Evolutionary conservation across 2,329 filamentous ascomycete genomes (phyloP).

Genomic region (Arthrobotrys conoides): DNA sequence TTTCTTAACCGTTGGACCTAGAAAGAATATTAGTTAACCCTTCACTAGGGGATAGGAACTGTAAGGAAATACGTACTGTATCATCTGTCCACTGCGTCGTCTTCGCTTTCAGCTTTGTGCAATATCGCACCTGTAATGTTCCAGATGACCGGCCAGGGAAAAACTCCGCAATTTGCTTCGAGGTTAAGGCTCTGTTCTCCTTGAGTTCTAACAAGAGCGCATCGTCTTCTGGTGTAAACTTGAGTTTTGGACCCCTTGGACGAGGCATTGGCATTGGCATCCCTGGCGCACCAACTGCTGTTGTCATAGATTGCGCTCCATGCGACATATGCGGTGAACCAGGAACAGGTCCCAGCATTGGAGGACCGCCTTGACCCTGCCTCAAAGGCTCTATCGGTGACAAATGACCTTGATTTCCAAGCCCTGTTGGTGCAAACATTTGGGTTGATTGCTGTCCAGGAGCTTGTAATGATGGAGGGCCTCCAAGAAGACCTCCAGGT

Average conservation of each 20-base stretch:
- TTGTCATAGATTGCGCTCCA: conserved; percentile 85
- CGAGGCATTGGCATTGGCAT: conserved; percentile 87
- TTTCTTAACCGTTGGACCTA: conserved; percentile 83
- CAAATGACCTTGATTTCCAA: conserved; percentile 56
- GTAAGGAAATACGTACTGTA: conserved; percentile 75
- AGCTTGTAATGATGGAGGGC: conserved; percentile 64
- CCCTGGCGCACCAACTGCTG: conserved; percentile 72
- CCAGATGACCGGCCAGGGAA: conserved; percentile 92
- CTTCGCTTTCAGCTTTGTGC: conserved; percentile 94
- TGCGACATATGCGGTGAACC: conserved; percentile 69
- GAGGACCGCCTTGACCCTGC: conserved; percentile 52
- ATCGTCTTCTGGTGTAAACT: conserved; percentile 94
- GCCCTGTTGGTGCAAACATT: conserved; percentile 48
- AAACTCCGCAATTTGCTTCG: conserved; percentile 98
- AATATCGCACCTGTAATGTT: conserved; percentile 93
- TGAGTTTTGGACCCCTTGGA: conserved; percentile 88
- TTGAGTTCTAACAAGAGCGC: conserved; percentile 89
- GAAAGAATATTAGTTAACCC: conserved; percentile 64
- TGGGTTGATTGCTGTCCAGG: conserved; percentile 65
- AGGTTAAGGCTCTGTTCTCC: conserved; percentile 93
- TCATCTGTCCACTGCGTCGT: conserved; percentile 94
- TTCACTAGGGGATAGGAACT: conserved; percentile 16
- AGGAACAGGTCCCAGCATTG: conserved; percentile 66
- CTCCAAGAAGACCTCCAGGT: conserved; percentile 67
- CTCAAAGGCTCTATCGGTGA: conserved; percentile 60